phyloP scores from a whole-genome alignment of 768 basidiomycete genomes.

The Naganishia vaughanmartiniae region DNA sequence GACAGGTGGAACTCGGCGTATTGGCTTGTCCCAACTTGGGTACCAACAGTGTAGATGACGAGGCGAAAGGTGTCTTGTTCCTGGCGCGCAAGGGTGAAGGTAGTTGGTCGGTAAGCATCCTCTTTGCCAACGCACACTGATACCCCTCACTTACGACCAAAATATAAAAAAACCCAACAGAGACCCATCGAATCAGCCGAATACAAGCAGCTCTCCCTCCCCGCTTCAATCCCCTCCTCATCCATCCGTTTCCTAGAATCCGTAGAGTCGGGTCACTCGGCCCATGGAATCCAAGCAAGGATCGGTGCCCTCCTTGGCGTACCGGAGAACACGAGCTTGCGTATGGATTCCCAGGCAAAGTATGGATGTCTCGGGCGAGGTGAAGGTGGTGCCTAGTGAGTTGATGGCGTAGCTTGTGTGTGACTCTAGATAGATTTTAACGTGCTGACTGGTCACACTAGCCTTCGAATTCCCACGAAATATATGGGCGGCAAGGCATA shows the following conservation, averaged over 20 bases:
- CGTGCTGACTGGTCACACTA: conserved; percentile 52
- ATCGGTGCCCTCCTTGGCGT: conserved; percentile 69
- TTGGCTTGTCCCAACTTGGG: conserved; percentile 88
- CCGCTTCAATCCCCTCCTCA: conserved; percentile 40
- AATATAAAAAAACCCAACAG: not conserved
- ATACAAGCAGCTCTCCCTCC: conserved; percentile 56
- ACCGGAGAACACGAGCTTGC: conserved; percentile 55
- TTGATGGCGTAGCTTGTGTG: not conserved
- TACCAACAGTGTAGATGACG: conserved; percentile 59
- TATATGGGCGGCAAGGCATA: conserved; percentile 62
- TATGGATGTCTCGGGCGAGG: conserved; percentile 82
- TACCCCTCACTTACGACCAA: conserved; percentile 26
- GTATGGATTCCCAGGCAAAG: conserved; percentile 97
- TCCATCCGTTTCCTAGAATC: conserved; percentile 70
- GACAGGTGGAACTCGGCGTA: conserved; percentile 74
- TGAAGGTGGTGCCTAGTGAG: conserved; percentile 62
- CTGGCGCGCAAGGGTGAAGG: conserved; percentile 84
- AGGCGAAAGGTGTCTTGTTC: conserved; percentile 72
- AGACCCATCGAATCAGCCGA: conserved; percentile 6
- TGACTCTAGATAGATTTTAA: conserved; percentile 42
- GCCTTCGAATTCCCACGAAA: conserved; percentile 52
- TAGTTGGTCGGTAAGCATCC: conserved; percentile 39
- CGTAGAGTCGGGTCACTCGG: conserved; percentile 85
- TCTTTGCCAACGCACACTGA: too few relatives aligned
- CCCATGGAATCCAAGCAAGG: conserved; percentile 76